Evolutionary conservation across 306 rosid species (phyloP).

Genomic region (Trichosanthes truncata): DNA sequence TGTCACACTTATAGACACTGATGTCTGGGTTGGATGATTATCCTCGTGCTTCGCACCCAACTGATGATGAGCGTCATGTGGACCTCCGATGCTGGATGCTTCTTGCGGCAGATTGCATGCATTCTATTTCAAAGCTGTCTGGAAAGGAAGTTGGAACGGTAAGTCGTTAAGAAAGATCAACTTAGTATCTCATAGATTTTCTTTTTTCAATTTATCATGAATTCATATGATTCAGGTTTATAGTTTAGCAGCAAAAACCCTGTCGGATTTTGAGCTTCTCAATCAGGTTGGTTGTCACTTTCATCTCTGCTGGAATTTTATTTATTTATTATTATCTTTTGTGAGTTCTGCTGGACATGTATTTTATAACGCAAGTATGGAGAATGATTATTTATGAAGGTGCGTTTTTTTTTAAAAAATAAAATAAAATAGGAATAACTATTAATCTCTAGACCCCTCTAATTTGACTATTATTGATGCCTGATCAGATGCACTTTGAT

Average conservation of each 20-base stretch:
- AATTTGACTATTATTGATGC: slow-evolving; percentile 15
- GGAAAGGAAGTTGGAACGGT: slow-evolving; percentile 42
- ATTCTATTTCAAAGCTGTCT: neutral
- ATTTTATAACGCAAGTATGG: neutral
- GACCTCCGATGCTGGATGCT: slow-evolving; percentile 98
- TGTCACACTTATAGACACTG: slow-evolving; percentile 49
- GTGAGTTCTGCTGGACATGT: neutral
- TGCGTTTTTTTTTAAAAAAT: neutral
- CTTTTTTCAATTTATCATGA: neutral
- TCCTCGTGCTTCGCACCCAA: slow-evolving; percentile 96
- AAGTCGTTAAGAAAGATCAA: neutral
- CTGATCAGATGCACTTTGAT: slow-evolving; percentile 79
- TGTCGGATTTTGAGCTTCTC: slow-evolving; percentile 60
- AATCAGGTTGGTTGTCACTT: slow-evolving; percentile 50
- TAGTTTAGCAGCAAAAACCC: slow-evolving; percentile 44
- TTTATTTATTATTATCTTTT: no score
- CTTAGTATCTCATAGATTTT: neutral
- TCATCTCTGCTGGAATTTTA: neutral
- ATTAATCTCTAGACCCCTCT: neutral
- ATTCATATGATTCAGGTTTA: slow-evolving; percentile 52
- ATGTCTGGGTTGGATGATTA: slow-evolving; percentile 94
- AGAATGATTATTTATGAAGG: neutral
- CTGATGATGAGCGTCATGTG: slow-evolving; percentile 72
- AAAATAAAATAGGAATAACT: neutral
- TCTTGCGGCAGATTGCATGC: slow-evolving; percentile 59